phyloP scores from a whole-genome alignment of 176 grass and related monocot species.

The Otatea glauca region DNA sequence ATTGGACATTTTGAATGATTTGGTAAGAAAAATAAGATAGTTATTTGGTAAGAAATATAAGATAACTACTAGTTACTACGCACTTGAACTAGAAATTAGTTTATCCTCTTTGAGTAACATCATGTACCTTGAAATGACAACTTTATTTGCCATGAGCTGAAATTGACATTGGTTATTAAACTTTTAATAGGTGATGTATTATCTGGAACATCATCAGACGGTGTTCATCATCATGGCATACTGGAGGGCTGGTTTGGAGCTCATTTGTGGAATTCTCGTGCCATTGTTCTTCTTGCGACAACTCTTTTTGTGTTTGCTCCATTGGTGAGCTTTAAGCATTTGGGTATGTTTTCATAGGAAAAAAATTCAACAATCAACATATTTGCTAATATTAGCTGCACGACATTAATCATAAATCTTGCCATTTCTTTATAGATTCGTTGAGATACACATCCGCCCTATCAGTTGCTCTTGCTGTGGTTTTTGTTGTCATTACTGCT shows the following conservation, averaged over 20 bases:
- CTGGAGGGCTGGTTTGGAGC: conserved; percentile 96
- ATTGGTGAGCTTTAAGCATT: conserved; percentile 83
- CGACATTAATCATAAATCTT: conserved; percentile 35
- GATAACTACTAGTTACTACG: background rate
- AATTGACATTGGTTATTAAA: conserved; percentile 9
- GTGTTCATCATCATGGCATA: conserved; percentile 74
- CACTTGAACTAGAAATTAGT: background rate
- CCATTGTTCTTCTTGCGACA: conserved; percentile 77
- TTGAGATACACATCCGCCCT: conserved; percentile 85
- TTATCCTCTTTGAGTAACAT: conserved; percentile 9
- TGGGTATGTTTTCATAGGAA: conserved; percentile 59
- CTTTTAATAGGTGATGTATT: conserved; percentile 75
- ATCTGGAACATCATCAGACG: conserved; percentile 82
- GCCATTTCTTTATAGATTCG: conserved; percentile 64
- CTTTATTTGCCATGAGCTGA: conserved; percentile 3
- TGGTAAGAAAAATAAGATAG: background rate
- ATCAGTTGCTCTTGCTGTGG: conserved; percentile 80
- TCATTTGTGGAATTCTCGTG: conserved; percentile 78
- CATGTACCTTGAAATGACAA: conserved; percentile 22
- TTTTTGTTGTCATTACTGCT: conserved; percentile 84
- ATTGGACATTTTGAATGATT: background rate
- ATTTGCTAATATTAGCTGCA: background rate
- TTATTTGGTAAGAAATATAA: background rate
- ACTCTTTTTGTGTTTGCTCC: conserved; percentile 82
- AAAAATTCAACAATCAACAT: conserved; percentile 23